Percentiles rank a stretch among this genome's conserved stretches.
Conservation (phyloP, 352 stramenopile species). For the Phytophthora lateralis region DNA sequence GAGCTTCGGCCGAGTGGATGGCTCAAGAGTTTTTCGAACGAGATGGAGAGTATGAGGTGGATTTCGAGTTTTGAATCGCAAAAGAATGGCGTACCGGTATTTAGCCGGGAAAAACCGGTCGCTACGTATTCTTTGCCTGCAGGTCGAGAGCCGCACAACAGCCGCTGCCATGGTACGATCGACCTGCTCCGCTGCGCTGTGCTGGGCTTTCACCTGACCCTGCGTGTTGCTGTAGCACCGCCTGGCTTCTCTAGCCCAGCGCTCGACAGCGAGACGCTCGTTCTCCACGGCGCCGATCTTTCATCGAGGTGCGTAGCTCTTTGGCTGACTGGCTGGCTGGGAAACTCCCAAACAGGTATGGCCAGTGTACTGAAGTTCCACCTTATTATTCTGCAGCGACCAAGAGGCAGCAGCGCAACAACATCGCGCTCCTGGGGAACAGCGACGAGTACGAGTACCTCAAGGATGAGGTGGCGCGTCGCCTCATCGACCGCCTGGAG, state of each 20-base stretch:
- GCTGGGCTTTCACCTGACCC: conserved; percentile 3
- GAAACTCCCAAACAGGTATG: too few relatives aligned
- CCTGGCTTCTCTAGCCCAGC: conserved; percentile 25
- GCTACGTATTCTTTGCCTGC: too few relatives aligned
- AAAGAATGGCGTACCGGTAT: too few relatives aligned
- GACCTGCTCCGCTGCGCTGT: neutral
- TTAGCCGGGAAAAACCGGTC: too few relatives aligned
- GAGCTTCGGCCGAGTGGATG: too few relatives aligned
- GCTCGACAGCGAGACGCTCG: conserved; percentile 30
- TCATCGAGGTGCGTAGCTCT: conserved; percentile 46
- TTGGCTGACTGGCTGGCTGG: neutral
- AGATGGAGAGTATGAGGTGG: too few relatives aligned
- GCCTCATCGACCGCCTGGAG: conserved; percentile 81
- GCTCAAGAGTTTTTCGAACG: too few relatives aligned
- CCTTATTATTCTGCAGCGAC: conserved; percentile 32
- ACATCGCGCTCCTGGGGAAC: conserved; percentile 59
- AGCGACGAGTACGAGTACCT: conserved; percentile 86
- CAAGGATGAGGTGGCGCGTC: conserved; percentile 85
- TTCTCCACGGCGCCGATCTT: conserved; percentile 68
- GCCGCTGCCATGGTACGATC: conserved; percentile 18
- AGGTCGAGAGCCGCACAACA: conserved; percentile 24
- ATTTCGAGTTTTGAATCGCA: too few relatives aligned
- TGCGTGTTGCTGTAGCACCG: conserved; percentile 31
- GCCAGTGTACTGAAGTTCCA: neutral
- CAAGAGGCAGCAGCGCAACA: conserved; percentile 87